These are phyloP conservation scores for Podaxis carcinomalis DNA, from an alignment of 768 basidiomycete genomes.

Conservation along the genomic window DNA sequence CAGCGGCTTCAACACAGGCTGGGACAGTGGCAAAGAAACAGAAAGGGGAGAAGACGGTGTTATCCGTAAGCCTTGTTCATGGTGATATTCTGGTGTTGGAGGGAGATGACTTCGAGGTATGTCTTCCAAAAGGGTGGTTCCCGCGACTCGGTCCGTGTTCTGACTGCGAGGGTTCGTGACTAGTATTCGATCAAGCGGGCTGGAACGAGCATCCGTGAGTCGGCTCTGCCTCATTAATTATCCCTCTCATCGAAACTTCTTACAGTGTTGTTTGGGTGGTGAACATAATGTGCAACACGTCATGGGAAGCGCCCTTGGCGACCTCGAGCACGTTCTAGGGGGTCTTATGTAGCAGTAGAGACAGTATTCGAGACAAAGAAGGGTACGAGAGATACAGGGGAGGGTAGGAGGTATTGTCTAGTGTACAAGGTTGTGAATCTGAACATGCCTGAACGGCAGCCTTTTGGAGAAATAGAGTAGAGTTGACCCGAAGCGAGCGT, in stretches of 20 bases:
- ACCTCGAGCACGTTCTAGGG: not conserved
- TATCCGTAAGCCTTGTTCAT: conserved; percentile 35
- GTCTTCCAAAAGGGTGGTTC: conserved; percentile 9
- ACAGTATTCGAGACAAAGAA: not conserved
- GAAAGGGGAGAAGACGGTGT: conserved; percentile 10
- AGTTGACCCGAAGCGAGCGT: conserved; percentile 13
- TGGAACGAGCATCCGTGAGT: conserved; percentile 42
- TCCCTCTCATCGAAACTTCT: not conserved
- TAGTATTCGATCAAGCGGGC: conserved; percentile 42
- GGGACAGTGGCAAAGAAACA: conserved; percentile 1
- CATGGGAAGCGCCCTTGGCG: not conserved
- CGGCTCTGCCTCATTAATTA: not conserved
- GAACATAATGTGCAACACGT: not conserved
- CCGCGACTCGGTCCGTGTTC: not conserved
- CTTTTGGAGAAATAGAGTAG: conserved; percentile 13
- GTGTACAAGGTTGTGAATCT: conserved; percentile 5
- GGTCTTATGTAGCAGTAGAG: not conserved
- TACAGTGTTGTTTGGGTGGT: conserved; percentile 12
- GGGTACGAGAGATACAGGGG: not conserved
- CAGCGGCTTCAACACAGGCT: not conserved
- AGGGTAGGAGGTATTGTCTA: not conserved
- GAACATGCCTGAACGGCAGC: conserved; percentile 2
- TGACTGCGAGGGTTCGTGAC: conserved; percentile 10
- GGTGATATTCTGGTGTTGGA: conserved; percentile 37
- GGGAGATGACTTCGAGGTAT: conserved; percentile 40